Base-by-base conservation (phyloP, 2,329 filamentous ascomycete genomes). In the Phaeosphaeria sp. region DNA sequence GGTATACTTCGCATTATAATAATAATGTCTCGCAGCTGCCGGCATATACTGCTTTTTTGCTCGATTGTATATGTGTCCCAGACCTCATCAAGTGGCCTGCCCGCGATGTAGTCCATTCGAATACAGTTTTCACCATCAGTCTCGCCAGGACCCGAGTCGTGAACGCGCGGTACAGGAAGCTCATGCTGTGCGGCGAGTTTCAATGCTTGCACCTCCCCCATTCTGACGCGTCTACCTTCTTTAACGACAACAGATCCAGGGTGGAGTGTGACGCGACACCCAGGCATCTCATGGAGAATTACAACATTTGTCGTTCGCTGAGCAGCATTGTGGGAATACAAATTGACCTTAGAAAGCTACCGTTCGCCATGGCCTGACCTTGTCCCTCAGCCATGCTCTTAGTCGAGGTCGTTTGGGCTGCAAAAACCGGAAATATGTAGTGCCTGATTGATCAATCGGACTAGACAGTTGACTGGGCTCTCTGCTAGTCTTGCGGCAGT, bases 61-160 rank as follows among this genome's bases (percentile, higher is more conserved):
- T 52, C 55, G 10, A 10, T 42, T 11, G 58, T 56, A 52, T 58
- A 52, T 20, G 11, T 48, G 5, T 48, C 52, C 58, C 58, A 64
- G 9, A 59, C 25, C 18, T n/a, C 18, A 21, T 56, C 55, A 17
- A 64, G 61, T 6, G 5, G 48, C 17, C 49, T 46, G 13, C 61
- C 58, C 4, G 44, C 33, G n/a, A 64, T 49, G 33, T 54, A 64
- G 42, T 61, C 55, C 55, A 61, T 64, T 36, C 44, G 39, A 27
- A 63, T 59, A 15, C 18, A 46, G 23, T 17, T 21, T 47, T 56
- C 50, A 22, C 57, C 54, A 23, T 56, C 49, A 13, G 7, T 9
- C 20, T 30, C 18, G 21, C 33, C 30, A 18, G 21, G 9, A 17
- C 33, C 30, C 18, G 21, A 13, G 50, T 51, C 50, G 20, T 56